Evolutionary conservation across 108 stramenopile species (phyloP).

Genomic region (Stephanodiscus minutulus): DNA sequence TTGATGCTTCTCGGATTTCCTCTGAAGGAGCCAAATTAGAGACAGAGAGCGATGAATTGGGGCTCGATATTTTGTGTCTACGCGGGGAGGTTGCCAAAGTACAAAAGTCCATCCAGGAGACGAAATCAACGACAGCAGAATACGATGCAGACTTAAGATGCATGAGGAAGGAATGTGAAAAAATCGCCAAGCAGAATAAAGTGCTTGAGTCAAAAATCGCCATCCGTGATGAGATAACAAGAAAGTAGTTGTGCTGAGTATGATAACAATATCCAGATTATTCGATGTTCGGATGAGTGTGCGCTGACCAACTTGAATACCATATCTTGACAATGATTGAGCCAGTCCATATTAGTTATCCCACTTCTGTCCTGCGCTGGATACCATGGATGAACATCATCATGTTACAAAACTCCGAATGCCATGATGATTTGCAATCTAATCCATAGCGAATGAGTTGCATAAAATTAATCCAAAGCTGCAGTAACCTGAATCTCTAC

Average conservation of each 20-base stretch:
- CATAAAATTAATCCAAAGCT: conserved; percentile 1
- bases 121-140: background rate
- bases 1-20: conserved; percentile 17
- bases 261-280: no score
- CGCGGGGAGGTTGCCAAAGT: conserved; percentile 3
- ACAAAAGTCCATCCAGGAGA: background rate
- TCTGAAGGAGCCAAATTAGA: conserved; percentile 15
- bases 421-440: background rate
- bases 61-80: conserved; percentile 7
- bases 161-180: conserved; percentile 4
- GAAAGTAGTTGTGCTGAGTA: background rate
- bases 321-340: no score
- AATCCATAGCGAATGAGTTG: background rate
- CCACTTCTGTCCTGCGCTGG: no score
- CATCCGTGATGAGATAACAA: conserved; percentile 1
- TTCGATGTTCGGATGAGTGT: no score
- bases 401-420: no score
- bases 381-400: no score
- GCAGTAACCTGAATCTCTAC: conserved; percentile 65
- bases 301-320: no score
- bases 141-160: conserved; percentile 5
- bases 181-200: conserved; percentile 18
- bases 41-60: conserved; percentile 1
- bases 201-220: conserved; percentile 14
- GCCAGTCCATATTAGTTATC: no score